Conservation (phyloP, 345 rosid genomes). For the Syzygium aromaticum region DNA sequence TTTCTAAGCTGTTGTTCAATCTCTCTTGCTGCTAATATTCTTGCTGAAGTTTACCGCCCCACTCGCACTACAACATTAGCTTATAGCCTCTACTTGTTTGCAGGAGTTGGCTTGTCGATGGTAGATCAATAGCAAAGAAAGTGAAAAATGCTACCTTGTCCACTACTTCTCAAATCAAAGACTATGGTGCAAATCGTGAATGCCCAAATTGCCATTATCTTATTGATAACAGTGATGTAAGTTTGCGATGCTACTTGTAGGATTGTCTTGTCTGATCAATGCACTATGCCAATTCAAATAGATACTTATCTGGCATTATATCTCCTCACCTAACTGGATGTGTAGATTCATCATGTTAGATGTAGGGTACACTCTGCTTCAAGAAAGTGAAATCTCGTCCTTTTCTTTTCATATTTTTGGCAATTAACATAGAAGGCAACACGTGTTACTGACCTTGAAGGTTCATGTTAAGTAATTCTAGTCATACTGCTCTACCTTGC, state of each 20-base stretch:
- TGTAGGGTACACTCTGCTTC: background rate
- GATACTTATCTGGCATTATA: background rate
- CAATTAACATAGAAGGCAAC: background rate
- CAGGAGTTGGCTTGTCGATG: constrained; percentile 84
- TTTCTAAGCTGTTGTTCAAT: background rate
- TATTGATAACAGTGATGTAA: constrained; percentile 82
- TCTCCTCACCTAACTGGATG: background rate
- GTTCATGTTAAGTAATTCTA: background rate
- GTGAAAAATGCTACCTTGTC: constrained; percentile 51
- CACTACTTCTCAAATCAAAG: constrained; percentile 43
- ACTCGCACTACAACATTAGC: background rate
- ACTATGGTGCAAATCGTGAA: constrained; percentile 51
- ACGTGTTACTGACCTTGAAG: background rate
- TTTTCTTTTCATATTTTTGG: background rate
- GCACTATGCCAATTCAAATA: background rate
- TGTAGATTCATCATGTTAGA: background rate
- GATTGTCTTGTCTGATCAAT: background rate
- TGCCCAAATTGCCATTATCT: constrained; percentile 68
- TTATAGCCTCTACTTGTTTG: constrained; percentile 2
- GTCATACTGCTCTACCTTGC: background rate
- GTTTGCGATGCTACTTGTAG: background rate
- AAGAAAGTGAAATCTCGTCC: background rate
- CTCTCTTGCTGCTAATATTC: background rate
- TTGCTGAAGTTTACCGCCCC: background rate
- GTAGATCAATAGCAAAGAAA: constrained; percentile 62